Evolutionary conservation across 2,329 filamentous ascomycete genomes (phyloP).

Genomic region (Ambrosiella xylebori): DNA sequence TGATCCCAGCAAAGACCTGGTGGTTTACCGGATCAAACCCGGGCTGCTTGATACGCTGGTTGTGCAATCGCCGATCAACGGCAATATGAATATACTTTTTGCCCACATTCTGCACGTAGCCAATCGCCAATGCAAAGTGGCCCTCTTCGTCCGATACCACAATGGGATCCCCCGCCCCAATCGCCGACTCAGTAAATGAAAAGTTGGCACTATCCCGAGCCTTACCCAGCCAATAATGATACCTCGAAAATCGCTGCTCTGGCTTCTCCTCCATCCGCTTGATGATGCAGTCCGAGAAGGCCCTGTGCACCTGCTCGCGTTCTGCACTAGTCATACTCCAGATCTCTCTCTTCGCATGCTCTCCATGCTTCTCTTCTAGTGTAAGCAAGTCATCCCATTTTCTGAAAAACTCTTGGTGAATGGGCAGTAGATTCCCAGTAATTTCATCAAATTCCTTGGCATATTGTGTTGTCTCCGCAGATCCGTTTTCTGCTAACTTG

Average conservation of each 20-base stretch:
- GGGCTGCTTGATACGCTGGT: slow-evolving; percentile 56
- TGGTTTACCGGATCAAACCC: slow-evolving; percentile 64
- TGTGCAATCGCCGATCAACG: slow-evolving; percentile 78
- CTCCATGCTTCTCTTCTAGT: slow-evolving; percentile 80
- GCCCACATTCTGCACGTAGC: slow-evolving; percentile 65
- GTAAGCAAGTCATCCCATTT: slow-evolving; percentile 91
- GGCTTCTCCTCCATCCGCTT: slow-evolving; percentile 33
- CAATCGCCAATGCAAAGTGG: slow-evolving; percentile 86
- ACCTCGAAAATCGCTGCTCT: slow-evolving; percentile 76
- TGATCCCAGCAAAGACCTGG: slow-evolving; percentile 78
- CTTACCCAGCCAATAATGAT: slow-evolving; percentile 71
- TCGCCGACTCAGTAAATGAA: slow-evolving; percentile 82
- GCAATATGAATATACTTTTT: slow-evolving; percentile 67
- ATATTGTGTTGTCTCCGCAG: slow-evolving; percentile 65
- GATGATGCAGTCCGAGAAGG: slow-evolving; percentile 76
- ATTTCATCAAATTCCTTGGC: slow-evolving; percentile 67
- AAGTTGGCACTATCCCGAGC: slow-evolving; percentile 42
- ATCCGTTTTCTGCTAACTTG: slow-evolving; percentile 70
- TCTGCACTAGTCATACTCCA: slow-evolving; percentile 92
- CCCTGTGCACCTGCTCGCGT: slow-evolving; percentile 73
- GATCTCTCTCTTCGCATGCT: slow-evolving; percentile 72
- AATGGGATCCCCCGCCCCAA: slow-evolving; percentile 73
- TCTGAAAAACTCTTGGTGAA: slow-evolving; percentile 68
- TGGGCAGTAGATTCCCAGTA: slow-evolving; percentile 56
- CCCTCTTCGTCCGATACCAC: slow-evolving; percentile 93